These are phyloP conservation scores for Apiotrichum gamsii DNA, from an alignment of 1,284 basidiomycete genomes.

Conservation along the genomic window DNA sequence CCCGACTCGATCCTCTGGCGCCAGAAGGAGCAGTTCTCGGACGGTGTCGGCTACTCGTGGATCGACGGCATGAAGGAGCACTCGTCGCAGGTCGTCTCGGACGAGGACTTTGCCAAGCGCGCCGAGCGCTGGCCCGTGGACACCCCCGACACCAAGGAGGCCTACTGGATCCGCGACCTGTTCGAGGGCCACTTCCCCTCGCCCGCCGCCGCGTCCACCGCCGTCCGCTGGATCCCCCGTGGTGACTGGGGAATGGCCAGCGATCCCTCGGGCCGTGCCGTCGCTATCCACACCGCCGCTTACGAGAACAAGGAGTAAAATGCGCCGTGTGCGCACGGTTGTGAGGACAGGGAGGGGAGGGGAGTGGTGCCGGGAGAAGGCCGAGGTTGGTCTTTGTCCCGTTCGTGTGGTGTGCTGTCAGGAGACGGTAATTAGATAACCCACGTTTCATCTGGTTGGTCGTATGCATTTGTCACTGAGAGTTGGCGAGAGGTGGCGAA, in stretches of 20 bases:
- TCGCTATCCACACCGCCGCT: conserved; percentile 91
- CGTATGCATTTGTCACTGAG: too few species aligned
- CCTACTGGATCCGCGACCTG: conserved; percentile 87
- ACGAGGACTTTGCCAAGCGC: conserved; percentile 72
- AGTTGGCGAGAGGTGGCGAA: too few species aligned
- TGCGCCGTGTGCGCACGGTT: too few species aligned
- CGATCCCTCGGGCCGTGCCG: conserved; percentile 91
- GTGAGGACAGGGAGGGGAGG: too few species aligned
- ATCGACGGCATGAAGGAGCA: conserved; percentile 97
- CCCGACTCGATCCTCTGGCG: conserved; percentile 94
- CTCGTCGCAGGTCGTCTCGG: conserved; percentile 67
- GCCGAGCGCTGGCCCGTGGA: conserved; percentile 71
- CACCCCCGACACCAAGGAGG: conserved; percentile 95
- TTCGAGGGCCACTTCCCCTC: conserved; percentile 86
- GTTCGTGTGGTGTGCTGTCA: too few species aligned
- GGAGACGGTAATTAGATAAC: too few species aligned
- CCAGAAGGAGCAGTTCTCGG: conserved; percentile 99
- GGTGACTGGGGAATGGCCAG: conserved; percentile 93
- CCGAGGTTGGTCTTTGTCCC: too few species aligned
- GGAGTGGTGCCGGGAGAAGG: too few species aligned
- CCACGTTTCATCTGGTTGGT: too few species aligned
- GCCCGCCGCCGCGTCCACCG: conserved; percentile 81
- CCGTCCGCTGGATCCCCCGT: conserved; percentile 80
- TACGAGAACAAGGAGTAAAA: conserved; percentile 50
- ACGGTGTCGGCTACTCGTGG: conserved; percentile 99